phyloP scores from a whole-genome alignment of 75 land plant genomes.

The Cunninghamia lanceolata region DNA sequence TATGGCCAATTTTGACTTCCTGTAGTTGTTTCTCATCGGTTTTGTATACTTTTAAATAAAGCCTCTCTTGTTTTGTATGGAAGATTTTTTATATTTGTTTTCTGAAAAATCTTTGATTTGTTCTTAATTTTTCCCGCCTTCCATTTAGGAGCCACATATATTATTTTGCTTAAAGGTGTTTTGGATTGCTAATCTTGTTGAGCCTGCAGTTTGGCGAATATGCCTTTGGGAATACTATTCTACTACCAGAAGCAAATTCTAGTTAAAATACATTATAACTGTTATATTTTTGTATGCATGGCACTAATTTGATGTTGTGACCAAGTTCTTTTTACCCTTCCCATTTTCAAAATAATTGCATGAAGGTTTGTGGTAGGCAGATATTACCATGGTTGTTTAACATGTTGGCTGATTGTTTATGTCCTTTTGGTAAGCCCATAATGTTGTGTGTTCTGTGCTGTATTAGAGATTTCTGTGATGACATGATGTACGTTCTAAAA shows the following conservation, averaged over 20 bases:
- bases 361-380: background rate
- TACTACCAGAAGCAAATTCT: background rate
- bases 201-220: slow-evolving; percentile 4
- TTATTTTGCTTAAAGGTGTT: background rate
- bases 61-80: background rate
- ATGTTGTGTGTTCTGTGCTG: background rate
- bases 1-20: background rate
- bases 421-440: background rate
- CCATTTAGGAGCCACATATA: background rate
- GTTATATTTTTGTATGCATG: background rate
- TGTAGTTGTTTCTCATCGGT: background rate
- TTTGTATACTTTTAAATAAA: background rate
- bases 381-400: background rate
- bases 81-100: background rate
- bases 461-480: too few relatives aligned
- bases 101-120: background rate
- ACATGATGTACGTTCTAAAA: too few relatives aligned
- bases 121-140: too few relatives aligned
- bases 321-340: background rate
- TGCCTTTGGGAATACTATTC: background rate
- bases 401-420: background rate
- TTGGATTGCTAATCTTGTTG: background rate
- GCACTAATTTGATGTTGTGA: background rate
- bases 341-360: background rate
- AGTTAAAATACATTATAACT: background rate